Base-by-base conservation (phyloP, 345 rosid species). In the Anacardium occidentale region DNA sequence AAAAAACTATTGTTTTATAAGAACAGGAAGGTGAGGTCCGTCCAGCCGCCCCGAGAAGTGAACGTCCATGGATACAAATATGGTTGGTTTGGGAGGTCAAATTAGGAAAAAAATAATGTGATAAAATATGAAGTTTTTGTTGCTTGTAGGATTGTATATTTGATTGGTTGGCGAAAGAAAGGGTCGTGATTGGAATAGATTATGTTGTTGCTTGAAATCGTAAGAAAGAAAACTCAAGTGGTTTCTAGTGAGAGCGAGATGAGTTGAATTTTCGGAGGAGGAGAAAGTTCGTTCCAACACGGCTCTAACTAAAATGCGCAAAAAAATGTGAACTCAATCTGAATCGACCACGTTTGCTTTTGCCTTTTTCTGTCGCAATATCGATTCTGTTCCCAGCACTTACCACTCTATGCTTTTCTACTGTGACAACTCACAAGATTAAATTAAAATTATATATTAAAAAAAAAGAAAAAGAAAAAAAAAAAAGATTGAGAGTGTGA, bases 131-230 rank as follows among this genome's bases (percentile, higher is more conserved):
- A n/a, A n/a, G 61, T 57, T 22, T 61, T 61, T n/a, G 42, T 34
- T 34, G 64, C 64, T 61, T 61, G 4, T 61, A 40, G 64, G 64
- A 61, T 57, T 57, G 32, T 57, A 57, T 1, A 29, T 61, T 34
- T 0, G 26, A 7, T 57, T 11, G 26, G 29, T 15, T 10, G 51
- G 14, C 1, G n/a, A n/a, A n/a, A n/a, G n/a, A n/a, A n/a, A n/a
- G n/a, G 51, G 14, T 47, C 3, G 51, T 47, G 2, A 47, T 47
- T 10, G 1, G 1, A 3, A 47, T 13, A 15, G 3, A 61, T 26
- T 60, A 29, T 60, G 15, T 29, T 29, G 25, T 60, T 5, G 18
- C 21, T 60, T 60, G 8, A 14, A 60, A 4, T 56, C 25, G 12
- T 47, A 47, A 15, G 14, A 47, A 47, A 10, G 14, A 47, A 12